Conservation (phyloP, 305 asterid species). For the Lippia alba region DNA sequence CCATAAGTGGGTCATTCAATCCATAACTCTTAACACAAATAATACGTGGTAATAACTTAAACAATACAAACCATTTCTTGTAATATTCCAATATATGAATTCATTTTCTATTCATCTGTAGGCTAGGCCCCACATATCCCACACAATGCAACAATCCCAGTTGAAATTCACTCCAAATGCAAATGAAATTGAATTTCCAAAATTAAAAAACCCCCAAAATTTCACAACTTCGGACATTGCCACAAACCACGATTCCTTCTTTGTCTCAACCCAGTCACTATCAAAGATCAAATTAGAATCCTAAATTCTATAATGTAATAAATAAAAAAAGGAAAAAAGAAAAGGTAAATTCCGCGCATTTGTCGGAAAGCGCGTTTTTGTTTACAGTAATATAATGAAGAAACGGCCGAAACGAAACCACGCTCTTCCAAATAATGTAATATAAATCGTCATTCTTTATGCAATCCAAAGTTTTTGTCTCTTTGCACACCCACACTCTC, state of each 20-base stretch:
- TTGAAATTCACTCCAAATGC: slow-evolving; percentile 32
- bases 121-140: slow-evolving; percentile 2
- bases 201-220: slow-evolving; percentile 6
- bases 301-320: too few relatives aligned
- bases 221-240: slow-evolving; percentile 42
- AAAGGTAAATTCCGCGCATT: slow-evolving; percentile 1
- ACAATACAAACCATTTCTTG: too few relatives aligned
- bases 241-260: slow-evolving; percentile 7
- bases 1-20: too few relatives aligned
- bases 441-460: slow-evolving; percentile 56
- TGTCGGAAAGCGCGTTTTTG: slow-evolving; percentile 30
- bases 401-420: neutral
- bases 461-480: slow-evolving; percentile 73
- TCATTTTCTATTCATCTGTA: neutral
- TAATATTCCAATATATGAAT: neutral
- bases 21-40: neutral
- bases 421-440: slow-evolving; percentile 6
- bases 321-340: neutral
- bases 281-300: slow-evolving; percentile 1
- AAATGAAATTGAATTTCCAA: slow-evolving; percentile 19
- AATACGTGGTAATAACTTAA: neutral
- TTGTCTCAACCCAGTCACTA: neutral
- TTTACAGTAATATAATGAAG: slow-evolving; percentile 20
- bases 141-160: slow-evolving; percentile 23
- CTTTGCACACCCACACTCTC: slow-evolving; percentile 30